Percentiles rank a stretch among this genome's conserved stretches.
Conservation (phyloP, 2,329 filamentous ascomycete genomes). For the Verticillium isaacii region DNA sequence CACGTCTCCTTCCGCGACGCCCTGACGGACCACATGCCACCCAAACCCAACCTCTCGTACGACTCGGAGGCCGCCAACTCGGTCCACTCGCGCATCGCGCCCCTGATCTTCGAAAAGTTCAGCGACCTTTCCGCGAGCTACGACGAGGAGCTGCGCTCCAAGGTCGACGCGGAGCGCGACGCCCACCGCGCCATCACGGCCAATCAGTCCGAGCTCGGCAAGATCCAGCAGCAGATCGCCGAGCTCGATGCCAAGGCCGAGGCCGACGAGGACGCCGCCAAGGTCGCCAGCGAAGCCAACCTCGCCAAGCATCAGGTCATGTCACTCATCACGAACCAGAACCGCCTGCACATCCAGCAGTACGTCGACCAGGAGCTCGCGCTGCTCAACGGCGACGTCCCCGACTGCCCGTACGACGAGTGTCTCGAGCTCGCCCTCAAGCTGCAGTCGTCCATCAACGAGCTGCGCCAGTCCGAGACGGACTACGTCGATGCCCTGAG, state of each 20-base stretch:
- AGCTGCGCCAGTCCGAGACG: conserved; percentile 57
- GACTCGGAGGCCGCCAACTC: conserved; percentile 63
- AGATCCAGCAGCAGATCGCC: conserved; percentile 53
- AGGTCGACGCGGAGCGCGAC: conserved; percentile 64
- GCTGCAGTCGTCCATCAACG: conserved; percentile 50
- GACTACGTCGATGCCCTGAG: conserved; percentile 67
- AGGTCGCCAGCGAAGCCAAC: conserved; percentile 47
- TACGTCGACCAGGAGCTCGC: conserved; percentile 46
- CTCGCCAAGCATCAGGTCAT: conserved; percentile 42
- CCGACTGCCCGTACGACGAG: conserved; percentile 45
- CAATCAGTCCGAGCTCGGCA: conserved; percentile 62
- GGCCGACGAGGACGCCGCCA: conserved; percentile 46
- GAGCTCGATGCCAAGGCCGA: conserved; percentile 53
- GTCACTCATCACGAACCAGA: conserved; percentile 47
- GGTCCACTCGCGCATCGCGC: conserved; percentile 64
- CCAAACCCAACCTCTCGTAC: conserved; percentile 38
- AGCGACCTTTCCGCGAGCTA: conserved; percentile 66
- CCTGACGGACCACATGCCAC: conserved; percentile 28
- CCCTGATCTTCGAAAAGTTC: conserved; percentile 67
- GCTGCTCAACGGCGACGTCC: conserved; percentile 43
- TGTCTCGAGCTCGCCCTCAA: conserved; percentile 54
- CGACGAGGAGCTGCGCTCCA: conserved; percentile 71
- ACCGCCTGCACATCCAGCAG: conserved; percentile 46
- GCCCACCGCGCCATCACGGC: conserved; percentile 61
- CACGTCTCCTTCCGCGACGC: conserved; percentile 50